These are phyloP conservation scores for Liquidambar formosana DNA, from an alignment of 164 flowering plant species.

Conservation along the genomic window DNA sequence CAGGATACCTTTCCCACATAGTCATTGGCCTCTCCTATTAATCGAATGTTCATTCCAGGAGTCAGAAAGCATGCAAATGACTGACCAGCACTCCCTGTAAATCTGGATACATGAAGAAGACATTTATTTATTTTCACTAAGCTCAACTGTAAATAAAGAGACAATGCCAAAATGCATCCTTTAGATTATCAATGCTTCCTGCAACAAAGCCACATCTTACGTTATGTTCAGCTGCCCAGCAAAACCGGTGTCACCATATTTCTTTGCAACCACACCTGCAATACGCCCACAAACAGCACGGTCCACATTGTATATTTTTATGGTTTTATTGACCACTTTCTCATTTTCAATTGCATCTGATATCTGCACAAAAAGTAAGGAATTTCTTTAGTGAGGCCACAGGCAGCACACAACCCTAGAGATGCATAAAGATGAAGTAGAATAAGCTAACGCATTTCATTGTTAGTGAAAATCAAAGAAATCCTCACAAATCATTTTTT, in stretches of 20 bases:
- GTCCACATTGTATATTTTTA: conserved; percentile 82
- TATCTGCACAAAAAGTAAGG: conserved; percentile 48
- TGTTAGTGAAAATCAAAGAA: too few relatives aligned
- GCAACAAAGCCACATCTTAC: conserved; percentile 41
- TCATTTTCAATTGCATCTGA: conserved; percentile 87
- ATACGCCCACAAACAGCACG: conserved; percentile 98
- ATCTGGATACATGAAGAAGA: conserved; percentile 47
- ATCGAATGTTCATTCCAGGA: conserved; percentile 94
- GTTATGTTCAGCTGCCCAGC: conserved; percentile 94
- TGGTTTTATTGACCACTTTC: conserved; percentile 64
- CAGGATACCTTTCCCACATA: conserved; percentile 90
- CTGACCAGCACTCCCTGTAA: conserved; percentile 95
- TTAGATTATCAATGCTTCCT: neutral
- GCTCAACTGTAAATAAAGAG: neutral
- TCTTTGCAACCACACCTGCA: conserved; percentile 91
- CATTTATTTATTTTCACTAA: neutral
- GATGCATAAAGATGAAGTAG: neutral
- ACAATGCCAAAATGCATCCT: neutral
- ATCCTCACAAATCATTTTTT: too few relatives aligned
- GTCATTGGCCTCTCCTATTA: conserved; percentile 97
- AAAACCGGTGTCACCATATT: conserved; percentile 97
- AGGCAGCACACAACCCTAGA: too few relatives aligned
- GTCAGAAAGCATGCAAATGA: conserved; percentile 94
- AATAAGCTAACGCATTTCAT: neutral
- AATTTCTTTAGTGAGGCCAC: neutral